Percentiles rank a stretch among this genome's conserved stretches.
Conservation (phyloP, 371 early-diverging fungal genomes). For the Mucor piriformis region DNA sequence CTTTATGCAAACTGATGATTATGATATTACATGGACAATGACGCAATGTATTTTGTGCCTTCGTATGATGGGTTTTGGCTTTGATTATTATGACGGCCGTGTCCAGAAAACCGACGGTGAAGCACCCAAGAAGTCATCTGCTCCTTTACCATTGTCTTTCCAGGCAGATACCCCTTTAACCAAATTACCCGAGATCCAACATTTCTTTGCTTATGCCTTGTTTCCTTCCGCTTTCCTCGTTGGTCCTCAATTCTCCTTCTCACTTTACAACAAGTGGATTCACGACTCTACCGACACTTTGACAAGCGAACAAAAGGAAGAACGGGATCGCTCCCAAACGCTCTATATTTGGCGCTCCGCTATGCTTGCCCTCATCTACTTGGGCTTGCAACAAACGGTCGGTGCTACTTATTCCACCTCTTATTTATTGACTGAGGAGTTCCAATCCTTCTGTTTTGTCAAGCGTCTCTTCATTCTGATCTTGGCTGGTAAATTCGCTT, state of each 20-base stretch:
- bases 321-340: constrained; percentile 45
- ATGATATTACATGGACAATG: constrained; percentile 76
- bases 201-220: constrained; percentile 62
- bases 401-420: constrained; percentile 51
- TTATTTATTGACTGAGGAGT: constrained; percentile 58
- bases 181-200: constrained; percentile 51
- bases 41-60: constrained; percentile 75
- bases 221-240: constrained; percentile 71
- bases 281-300: constrained; percentile 9
- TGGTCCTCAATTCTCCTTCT: constrained; percentile 78
- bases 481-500: constrained; percentile 60
- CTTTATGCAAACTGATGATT: constrained; percentile 57
- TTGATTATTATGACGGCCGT: constrained; percentile 69
- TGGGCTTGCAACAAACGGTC: constrained; percentile 55
- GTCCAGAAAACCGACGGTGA: background rate
- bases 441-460: constrained; percentile 37
- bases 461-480: constrained; percentile 49
- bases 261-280: constrained; percentile 58
- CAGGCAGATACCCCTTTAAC: constrained; percentile 37
- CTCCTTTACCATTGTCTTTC: constrained; percentile 41
- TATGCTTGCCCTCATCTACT: constrained; percentile 52
- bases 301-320: constrained; percentile 35
- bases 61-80: constrained; percentile 72
- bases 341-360: constrained; percentile 52
- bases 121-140: constrained; percentile 15